phyloP scores from a whole-genome alignment of 768 basidiomycete species.

The Lactarius vividus region DNA sequence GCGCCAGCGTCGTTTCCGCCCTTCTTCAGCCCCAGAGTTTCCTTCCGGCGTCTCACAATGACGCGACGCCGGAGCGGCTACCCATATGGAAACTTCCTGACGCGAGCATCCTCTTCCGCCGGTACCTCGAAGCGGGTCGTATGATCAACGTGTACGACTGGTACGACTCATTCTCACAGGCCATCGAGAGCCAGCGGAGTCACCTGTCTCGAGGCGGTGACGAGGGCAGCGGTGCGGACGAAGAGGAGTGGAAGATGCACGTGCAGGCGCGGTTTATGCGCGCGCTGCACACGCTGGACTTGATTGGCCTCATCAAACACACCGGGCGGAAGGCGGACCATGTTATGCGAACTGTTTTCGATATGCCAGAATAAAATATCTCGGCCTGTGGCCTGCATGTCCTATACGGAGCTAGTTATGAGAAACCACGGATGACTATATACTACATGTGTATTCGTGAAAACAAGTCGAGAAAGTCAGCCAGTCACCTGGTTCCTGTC shows the following conservation, averaged over 20 bases:
- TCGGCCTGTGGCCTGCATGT: neutral
- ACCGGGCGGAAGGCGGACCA: conserved; percentile 78
- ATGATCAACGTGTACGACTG: conserved; percentile 88
- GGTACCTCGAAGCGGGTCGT: conserved; percentile 76
- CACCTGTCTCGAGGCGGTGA: conserved; percentile 19
- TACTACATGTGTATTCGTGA: neutral
- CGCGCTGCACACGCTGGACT: conserved; percentile 79
- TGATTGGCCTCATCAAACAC: conserved; percentile 75
- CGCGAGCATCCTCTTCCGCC: conserved; percentile 68
- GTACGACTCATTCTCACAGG: conserved; percentile 73
- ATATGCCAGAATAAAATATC: conserved; percentile 36
- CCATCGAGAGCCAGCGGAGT: conserved; percentile 56
- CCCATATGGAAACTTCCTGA: conserved; percentile 62
- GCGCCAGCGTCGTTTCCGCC: conserved; percentile 58
- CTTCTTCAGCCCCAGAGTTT: conserved; percentile 60
- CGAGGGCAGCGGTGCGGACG: conserved; percentile 35
- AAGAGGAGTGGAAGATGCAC: conserved; percentile 57
- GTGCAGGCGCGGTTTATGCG: conserved; percentile 78
- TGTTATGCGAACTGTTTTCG: conserved; percentile 66
- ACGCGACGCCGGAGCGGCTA: neutral
- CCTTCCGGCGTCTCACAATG: conserved; percentile 19
- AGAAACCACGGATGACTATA: neutral
- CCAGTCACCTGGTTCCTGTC: neutral
- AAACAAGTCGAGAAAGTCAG: neutral
- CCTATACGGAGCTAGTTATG: neutral